A percentile compares a stretch with the other conserved stretches of the same genome.
These are phyloP conservation scores for Mortierella sp. DNA, from an alignment of 371 early-diverging fungal genomes.

Conservation along the genomic window DNA sequence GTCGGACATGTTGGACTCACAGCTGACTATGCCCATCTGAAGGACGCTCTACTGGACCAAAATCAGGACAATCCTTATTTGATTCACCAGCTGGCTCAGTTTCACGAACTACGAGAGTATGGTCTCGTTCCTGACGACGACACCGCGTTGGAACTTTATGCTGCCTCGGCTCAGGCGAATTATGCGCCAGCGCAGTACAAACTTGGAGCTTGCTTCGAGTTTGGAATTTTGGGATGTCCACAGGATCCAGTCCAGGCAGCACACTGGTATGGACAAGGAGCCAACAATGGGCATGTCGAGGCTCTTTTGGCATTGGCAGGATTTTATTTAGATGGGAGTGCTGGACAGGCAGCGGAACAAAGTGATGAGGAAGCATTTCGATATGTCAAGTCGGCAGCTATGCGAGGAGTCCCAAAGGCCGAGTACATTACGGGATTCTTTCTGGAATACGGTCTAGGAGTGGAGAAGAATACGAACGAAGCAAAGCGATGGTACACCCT, in stretches of 20 bases:
- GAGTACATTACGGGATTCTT: slow-evolving; percentile 53
- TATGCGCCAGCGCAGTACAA: slow-evolving; percentile 52
- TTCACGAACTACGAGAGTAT: slow-evolving; percentile 46
- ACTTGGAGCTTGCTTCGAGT: slow-evolving; percentile 48
- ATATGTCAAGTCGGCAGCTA: slow-evolving; percentile 37
- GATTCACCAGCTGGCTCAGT: slow-evolving; percentile 49
- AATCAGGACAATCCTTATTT: slow-evolving; percentile 43
- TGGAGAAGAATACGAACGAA: slow-evolving; percentile 26
- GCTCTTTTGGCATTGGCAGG: slow-evolving; percentile 46
- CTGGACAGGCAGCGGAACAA: slow-evolving; percentile 41
- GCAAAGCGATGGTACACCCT: slow-evolving; percentile 48
- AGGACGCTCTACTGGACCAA: slow-evolving; percentile 40
- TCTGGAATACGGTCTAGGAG: slow-evolving; percentile 43
- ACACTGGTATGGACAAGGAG: slow-evolving; percentile 46
- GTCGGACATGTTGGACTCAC: slow-evolving; percentile 50
- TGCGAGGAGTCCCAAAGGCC: slow-evolving; percentile 43
- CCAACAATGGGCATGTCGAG: slow-evolving; percentile 49
- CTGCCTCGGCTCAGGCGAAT: slow-evolving; percentile 46
- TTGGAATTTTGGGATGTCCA: slow-evolving; percentile 38
- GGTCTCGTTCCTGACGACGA: slow-evolving; percentile 52
- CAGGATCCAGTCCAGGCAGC: slow-evolving; percentile 46
- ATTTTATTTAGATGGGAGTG: slow-evolving; percentile 48
- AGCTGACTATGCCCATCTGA: slow-evolving; percentile 49
- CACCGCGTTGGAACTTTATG: slow-evolving; percentile 47
- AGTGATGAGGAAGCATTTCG: slow-evolving; percentile 47